A percentile compares a stretch with the other conserved stretches of the same genome.
phyloP scores from a whole-genome alignment of 345 rosid species.

The Murraya koenigii region DNA sequence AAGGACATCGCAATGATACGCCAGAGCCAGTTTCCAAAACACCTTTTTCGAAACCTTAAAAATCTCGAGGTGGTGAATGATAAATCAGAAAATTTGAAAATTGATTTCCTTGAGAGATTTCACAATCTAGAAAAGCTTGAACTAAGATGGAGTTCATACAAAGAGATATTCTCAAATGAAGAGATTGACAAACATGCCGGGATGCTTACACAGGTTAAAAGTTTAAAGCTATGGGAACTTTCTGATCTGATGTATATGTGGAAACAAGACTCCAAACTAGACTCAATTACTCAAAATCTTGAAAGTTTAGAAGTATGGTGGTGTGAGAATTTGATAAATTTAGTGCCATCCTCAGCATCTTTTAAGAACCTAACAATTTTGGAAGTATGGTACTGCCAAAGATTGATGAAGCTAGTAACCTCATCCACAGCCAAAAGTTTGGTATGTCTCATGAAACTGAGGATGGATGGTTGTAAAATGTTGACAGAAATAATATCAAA shows the following conservation, averaged over 20 bases:
- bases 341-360: background rate
- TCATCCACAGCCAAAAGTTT: background rate
- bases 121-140: background rate
- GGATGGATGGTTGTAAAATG: background rate
- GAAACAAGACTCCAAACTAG: background rate
- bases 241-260: background rate
- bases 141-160: background rate
- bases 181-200: background rate
- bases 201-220: background rate
- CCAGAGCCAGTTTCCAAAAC: constrained; percentile 1
- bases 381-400: background rate
- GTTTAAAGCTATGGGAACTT: background rate
- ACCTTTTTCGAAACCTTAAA: constrained; percentile 19
- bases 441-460: background rate
- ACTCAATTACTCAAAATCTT: background rate
- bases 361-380: background rate
- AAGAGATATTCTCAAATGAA: constrained; percentile 16
- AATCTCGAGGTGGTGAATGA: background rate
- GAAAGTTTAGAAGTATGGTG: background rate
- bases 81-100: background rate
- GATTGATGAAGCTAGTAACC: background rate
- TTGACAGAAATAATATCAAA: background rate
- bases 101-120: background rate
- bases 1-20: constrained; percentile 19
- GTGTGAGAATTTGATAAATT: background rate